Percentiles rank a stretch among this genome's conserved stretches.
These are phyloP conservation scores for Boletus fagicola DNA, from an alignment of 768 basidiomycete genomes.

Conservation along the genomic window DNA sequence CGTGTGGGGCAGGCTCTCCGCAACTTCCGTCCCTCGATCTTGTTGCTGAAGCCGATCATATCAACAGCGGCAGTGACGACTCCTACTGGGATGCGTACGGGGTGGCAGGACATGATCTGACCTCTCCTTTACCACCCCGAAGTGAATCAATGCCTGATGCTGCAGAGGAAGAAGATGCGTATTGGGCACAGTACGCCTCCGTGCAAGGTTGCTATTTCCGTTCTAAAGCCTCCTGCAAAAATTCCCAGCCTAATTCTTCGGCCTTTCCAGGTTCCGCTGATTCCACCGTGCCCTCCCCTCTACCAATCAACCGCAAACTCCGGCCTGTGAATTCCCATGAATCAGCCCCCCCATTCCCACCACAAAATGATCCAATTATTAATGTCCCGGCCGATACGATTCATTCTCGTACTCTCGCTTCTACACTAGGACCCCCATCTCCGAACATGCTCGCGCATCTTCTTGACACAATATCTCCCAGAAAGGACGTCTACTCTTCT, in stretches of 20 bases:
- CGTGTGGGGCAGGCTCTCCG: not conserved
- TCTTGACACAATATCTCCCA: conserved; percentile 27
- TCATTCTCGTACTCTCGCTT: conserved; percentile 12
- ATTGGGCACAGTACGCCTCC: conserved; percentile 72
- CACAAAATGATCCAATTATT: conserved; percentile 8
- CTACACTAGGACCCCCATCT: conserved; percentile 25
- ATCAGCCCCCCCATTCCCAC: conserved; percentile 1
- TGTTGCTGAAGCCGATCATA: conserved; percentile 16
- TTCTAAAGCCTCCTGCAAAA: conserved; percentile 12
- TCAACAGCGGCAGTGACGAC: conserved; percentile 41
- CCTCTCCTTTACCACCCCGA: conserved; percentile 16
- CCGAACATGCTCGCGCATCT: conserved; percentile 26
- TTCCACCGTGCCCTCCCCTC: conserved; percentile 62
- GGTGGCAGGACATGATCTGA: conserved; percentile 32
- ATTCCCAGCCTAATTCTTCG: conserved; percentile 4
- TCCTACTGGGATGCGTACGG: conserved; percentile 72
- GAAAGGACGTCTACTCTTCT: conserved; percentile 17
- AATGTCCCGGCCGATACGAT: conserved; percentile 20
- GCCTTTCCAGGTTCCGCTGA: conserved; percentile 59
- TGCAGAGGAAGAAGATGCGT: conserved; percentile 52
- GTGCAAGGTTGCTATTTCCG: conserved; percentile 54
- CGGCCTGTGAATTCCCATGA: conserved; percentile 10
- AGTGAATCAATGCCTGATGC: conserved; percentile 10
- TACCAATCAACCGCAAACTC: conserved; percentile 31
- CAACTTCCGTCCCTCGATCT: not conserved